Conservation (phyloP, 169 alveolate species). For the Theileria parva region DNA sequence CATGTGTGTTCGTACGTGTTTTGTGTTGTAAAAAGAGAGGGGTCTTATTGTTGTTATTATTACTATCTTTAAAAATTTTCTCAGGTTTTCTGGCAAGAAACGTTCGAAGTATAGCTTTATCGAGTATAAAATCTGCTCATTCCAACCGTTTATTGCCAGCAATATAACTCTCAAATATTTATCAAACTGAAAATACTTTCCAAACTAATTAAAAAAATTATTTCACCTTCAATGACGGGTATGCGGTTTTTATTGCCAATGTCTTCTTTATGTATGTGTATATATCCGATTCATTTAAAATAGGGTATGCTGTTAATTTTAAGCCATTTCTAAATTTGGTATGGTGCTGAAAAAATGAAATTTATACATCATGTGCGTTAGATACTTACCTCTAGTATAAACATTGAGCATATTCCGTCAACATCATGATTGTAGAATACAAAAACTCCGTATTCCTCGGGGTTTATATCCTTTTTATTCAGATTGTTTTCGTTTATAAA, state of each 20-base stretch:
- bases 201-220: not conserved
- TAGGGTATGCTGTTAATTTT: slow-evolving; percentile 55
- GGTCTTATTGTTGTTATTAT: slow-evolving; percentile 59
- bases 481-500: not conserved
- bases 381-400: slow-evolving; percentile 56
- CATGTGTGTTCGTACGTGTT: slow-evolving; percentile 37
- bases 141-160: slow-evolving; percentile 67
- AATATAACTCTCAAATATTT: slow-evolving; percentile 54
- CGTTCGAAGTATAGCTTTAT: slow-evolving; percentile 56
- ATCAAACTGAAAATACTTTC: slow-evolving; percentile 36
- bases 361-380: slow-evolving; percentile 9
- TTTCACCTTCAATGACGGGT: slow-evolving; percentile 57
- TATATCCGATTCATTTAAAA: slow-evolving; percentile 55
- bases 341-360: slow-evolving; percentile 44
- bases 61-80: slow-evolving; percentile 37
- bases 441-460: slow-evolving; percentile 36
- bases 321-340: slow-evolving; percentile 49
- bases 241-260: slow-evolving; percentile 40
- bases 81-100: slow-evolving; percentile 37
- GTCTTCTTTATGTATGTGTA: slow-evolving; percentile 65
- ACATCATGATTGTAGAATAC: slow-evolving; percentile 62
- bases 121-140: slow-evolving; percentile 58
- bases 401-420: slow-evolving; percentile 64
- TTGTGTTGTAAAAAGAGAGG: slow-evolving; percentile 38
- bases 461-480: not conserved